Percentiles rank a stretch among this genome's conserved stretches.
Evolutionary conservation across 2,329 filamentous ascomycete species (phyloP).

Genomic region (Sordariomycetes sp.): DNA sequence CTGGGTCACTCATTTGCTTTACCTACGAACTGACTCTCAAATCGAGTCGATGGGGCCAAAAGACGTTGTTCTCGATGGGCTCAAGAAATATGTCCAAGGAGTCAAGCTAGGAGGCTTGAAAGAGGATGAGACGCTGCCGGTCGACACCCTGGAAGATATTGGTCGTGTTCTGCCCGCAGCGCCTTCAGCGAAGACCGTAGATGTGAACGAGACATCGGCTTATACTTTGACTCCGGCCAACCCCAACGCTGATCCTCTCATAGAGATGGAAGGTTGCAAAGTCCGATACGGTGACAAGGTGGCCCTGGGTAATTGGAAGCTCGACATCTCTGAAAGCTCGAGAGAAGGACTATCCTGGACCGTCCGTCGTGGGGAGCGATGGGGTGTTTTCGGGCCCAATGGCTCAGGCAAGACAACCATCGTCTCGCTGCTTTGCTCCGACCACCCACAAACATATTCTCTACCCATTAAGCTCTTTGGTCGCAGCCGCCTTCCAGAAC

Average conservation of each 20-base stretch:
- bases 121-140: constrained; percentile 38
- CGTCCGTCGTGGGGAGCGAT: constrained; percentile 73
- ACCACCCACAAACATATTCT: constrained; percentile 91
- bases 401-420: constrained; percentile 95
- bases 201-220: constrained; percentile 4
- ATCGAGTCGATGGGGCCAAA: constrained; percentile 59
- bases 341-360: constrained; percentile 70
- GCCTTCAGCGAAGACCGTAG: constrained; percentile 4
- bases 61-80: constrained; percentile 45
- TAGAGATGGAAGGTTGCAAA: constrained; percentile 80
- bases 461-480: constrained; percentile 83
- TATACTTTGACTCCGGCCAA: constrained; percentile 13
- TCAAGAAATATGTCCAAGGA: constrained; percentile 37
- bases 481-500: constrained; percentile 66
- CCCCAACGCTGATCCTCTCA: constrained; percentile 53
- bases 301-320: constrained; percentile 73
- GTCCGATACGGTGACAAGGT: constrained; percentile 73
- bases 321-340: constrained; percentile 39
- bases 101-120: constrained; percentile 31
- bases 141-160: constrained; percentile 39
- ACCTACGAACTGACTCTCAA: constrained; percentile 58
- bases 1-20: constrained; percentile 82
- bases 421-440: constrained; percentile 84
- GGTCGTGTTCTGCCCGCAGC: constrained; percentile 30
- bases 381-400: constrained; percentile 90